A percentile compares a stretch with the other conserved stretches of the same genome.
phyloP scores from a whole-genome alignment of 805 yeast genomes.

The Candida nanaspora region DNA sequence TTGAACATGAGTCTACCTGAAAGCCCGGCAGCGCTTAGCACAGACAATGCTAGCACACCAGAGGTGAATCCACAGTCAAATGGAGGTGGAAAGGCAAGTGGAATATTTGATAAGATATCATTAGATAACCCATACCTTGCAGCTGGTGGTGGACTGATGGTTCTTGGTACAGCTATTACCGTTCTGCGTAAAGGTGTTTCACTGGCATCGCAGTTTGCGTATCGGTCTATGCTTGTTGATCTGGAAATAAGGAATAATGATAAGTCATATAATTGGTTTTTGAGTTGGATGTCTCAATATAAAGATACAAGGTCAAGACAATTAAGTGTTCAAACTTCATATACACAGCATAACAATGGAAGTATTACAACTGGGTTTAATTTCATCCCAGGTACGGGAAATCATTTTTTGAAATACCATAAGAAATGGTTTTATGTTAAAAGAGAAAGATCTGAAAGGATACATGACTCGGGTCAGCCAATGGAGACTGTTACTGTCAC shows the following conservation, averaged over 20 bases:
- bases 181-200: conserved; percentile 62
- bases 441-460: conserved; percentile 83
- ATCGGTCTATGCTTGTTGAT: conserved; percentile 83
- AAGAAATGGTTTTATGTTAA: conserved; percentile 86
- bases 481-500: conserved; percentile 94
- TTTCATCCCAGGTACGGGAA: conserved; percentile 96
- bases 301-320: conserved; percentile 75
- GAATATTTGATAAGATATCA: conserved; percentile 27
- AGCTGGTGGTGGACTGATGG: conserved; percentile 97
- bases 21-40: too few species aligned
- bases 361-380: conserved; percentile 80
- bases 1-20: too few species aligned
- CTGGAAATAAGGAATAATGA: conserved; percentile 91
- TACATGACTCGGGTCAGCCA: conserved; percentile 89
- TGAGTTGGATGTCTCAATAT: conserved; percentile 90
- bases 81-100: too few species aligned
- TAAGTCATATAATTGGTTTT: conserved; percentile 88
- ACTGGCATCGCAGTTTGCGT: conserved; percentile 57
- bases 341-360: conserved; percentile 86
- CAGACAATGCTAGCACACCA: too few species aligned
- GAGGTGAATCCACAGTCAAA: too few species aligned
- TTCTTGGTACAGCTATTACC: conserved; percentile 85
- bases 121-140: conserved; percentile 89
- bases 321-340: conserved; percentile 82
- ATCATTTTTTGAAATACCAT: conserved; percentile 75